phyloP scores from a whole-genome alignment of 2,329 filamentous ascomycete species.

The Emmonsiellopsis sp. region DNA sequence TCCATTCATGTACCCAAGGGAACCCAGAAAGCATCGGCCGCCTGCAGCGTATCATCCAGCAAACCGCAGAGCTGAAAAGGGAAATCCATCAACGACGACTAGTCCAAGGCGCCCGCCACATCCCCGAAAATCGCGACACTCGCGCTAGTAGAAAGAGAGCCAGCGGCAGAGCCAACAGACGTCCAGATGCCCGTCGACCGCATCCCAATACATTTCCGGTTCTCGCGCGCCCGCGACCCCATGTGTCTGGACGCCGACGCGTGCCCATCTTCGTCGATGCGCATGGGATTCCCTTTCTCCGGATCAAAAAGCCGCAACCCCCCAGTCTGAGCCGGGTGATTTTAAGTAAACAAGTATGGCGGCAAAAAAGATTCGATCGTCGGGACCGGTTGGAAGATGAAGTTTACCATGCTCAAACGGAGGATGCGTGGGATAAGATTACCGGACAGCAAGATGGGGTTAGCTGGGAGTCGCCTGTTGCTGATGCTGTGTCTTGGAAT shows the following conservation, averaged over 20 bases:
- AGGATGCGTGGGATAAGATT: slow-evolving; percentile 35
- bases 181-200: slow-evolving; percentile 19
- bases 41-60: slow-evolving; percentile 20
- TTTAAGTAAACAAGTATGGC: slow-evolving; percentile 25
- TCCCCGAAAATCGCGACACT: slow-evolving; percentile 8
- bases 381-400: slow-evolving; percentile 23
- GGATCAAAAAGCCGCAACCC: slow-evolving; percentile 38
- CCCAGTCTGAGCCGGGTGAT: slow-evolving; percentile 30
- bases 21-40: slow-evolving; percentile 17
- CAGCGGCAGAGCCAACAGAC: slow-evolving; percentile 18
- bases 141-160: slow-evolving; percentile 14
- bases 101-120: slow-evolving; percentile 11
- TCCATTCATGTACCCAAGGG: slow-evolving; percentile 25
- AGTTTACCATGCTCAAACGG: slow-evolving; percentile 26
- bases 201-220: slow-evolving; percentile 28
- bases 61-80: slow-evolving; percentile 16
- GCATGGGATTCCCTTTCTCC: slow-evolving; percentile 33
- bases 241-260: slow-evolving; percentile 28
- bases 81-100: slow-evolving; percentile 14
- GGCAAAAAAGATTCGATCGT: slow-evolving; percentile 26
- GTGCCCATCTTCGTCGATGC: slow-evolving; percentile 35
- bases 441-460: slow-evolving; percentile 15
- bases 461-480: slow-evolving; percentile 19
- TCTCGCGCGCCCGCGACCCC: slow-evolving; percentile 25
- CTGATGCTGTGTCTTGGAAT: slow-evolving; percentile 15